Evolutionary conservation across 73 alveolate species (phyloP).

Genomic region (Paraurostyla sp.): DNA sequence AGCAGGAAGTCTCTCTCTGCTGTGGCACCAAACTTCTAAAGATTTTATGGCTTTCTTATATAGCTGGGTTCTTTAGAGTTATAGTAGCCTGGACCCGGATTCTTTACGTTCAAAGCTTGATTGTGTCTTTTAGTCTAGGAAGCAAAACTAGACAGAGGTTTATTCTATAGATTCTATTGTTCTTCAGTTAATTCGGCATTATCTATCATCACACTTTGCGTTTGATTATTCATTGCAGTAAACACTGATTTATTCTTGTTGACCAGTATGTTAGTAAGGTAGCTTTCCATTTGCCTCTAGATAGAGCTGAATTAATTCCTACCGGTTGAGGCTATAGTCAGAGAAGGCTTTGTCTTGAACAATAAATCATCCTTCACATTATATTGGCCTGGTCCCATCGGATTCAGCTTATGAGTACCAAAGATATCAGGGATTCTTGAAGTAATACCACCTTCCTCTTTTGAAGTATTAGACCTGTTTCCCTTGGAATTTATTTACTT

Average conservation of each 20-base stretch:
- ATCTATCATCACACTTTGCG: not conserved
- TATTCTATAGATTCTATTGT: not conserved
- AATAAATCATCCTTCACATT: not conserved
- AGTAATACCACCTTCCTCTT: not conserved
- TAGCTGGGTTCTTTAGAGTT: conserved; percentile 15
- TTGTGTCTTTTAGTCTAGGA: not conserved
- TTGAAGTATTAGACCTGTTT: not conserved
- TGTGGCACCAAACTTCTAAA: conserved; percentile 20
- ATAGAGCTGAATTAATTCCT: not conserved
- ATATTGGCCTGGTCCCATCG: conserved; percentile 20
- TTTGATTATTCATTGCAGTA: not conserved
- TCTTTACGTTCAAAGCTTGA: not conserved
- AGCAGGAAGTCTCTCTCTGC: not conserved
- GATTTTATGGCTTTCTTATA: not conserved
- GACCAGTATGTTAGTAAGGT: not conserved
- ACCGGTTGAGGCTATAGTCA: not conserved
- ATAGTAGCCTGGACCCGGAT: conserved; percentile 35
- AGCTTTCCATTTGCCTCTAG: conserved; percentile 5
- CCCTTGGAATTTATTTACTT: not conserved
- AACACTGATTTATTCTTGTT: not conserved
- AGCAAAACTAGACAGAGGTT: not conserved
- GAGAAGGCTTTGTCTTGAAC: not conserved
- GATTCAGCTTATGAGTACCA: not conserved
- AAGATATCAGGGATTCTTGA: conserved; percentile 37
- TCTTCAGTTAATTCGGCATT: not conserved